Base-by-base conservation (phyloP, 352 stramenopile genomes). In the Globisporangium cylindrosporum region DNA sequence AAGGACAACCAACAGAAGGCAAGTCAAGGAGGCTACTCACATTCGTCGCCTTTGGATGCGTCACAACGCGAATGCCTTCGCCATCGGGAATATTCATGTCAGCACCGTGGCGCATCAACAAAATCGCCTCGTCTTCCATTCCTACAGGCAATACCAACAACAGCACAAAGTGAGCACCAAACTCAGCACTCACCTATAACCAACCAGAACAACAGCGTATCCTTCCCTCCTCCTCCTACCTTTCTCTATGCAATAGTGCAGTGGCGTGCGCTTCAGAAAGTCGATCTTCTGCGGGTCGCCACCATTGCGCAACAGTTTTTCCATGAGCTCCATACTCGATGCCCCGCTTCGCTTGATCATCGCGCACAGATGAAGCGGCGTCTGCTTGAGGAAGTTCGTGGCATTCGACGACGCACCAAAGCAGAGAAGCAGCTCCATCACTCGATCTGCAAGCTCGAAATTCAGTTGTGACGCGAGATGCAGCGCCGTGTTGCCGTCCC, bases 241-340 rank as follows among this genome's bases (percentile, higher is more conserved):
- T 81, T 88, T 89, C 49, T 92, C 86, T 59, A 89, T 83, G 41
- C 81, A 89, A 59, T 93, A 91, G 41, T 93, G 84, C 20, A 94
- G 58, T 8, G 86, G 79, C 10, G 84, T 91, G 46, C 86, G 86
- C 77, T 91, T 92, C n/a, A 89, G 51, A 51, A 92, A 81, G 51
- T 92, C 85, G 20, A 82, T 66, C 57, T 82, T 73, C 20, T 78
- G 74, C 1, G 82, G 77, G 34, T 91, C 81, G 7, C 75, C 82
- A 4, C 75, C 79, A 65, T 91, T 78, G 4, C 81, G 76, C 58
- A 94, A 56, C 3, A 94, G 71, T 10, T 81, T 91, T 56, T 85
- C 73, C 71, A 90, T 83, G 32, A 92, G 61, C 72, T 86, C 76
- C 14, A 67, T 72, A 60, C 73, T 79, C 32, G 76, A 78, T 3